Conservation (phyloP, 1,284 basidiomycete species). For the Fomes fomentarius region DNA sequence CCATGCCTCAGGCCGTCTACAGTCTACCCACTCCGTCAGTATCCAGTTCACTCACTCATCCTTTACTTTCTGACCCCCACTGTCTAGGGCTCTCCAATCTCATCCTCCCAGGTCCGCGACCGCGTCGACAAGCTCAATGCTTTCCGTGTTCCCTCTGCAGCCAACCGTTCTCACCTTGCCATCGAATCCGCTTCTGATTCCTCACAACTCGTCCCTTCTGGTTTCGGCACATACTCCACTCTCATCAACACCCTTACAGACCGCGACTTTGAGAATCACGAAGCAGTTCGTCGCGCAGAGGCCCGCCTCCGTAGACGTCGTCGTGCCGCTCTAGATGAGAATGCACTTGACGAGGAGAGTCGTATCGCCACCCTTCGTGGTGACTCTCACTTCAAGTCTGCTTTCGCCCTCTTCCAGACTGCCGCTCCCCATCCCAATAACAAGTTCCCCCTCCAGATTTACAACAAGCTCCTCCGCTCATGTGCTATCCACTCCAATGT, state of each 20-base stretch:
- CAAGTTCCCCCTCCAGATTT: conserved; percentile 46
- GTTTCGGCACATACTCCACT: conserved; percentile 62
- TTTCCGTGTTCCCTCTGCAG: conserved; percentile 19
- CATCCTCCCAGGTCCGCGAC: conserved; percentile 19
- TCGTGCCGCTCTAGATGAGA: conserved; percentile 28
- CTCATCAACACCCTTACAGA: conserved; percentile 73
- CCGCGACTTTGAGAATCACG: conserved; percentile 73
- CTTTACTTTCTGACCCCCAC: conserved; percentile 17
- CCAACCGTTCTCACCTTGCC: conserved; percentile 8
- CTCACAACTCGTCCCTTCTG: conserved; percentile 19
- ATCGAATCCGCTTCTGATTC: conserved; percentile 14
- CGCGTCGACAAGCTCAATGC: conserved; percentile 23
- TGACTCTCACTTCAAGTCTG: conserved; percentile 76
- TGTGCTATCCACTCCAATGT: conserved; percentile 64
- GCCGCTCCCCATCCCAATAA: conserved; percentile 43
- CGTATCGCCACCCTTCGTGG: conserved; percentile 47
- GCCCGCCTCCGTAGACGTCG: conserved; percentile 43
- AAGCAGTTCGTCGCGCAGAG: conserved; percentile 49
- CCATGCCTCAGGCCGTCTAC: conserved; percentile 68
- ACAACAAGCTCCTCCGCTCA: conserved; percentile 64
- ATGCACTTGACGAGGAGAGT: conserved; percentile 29
- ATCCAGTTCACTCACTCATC: conserved; percentile 33
- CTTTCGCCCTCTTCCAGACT: conserved; percentile 74
- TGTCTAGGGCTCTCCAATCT: conserved; percentile 8
- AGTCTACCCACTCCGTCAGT: conserved; percentile 42